A percentile compares a stretch with the other conserved stretches of the same genome.
Evolutionary conservation across 2,329 filamentous ascomycete genomes (phyloP).

Genomic region (Pestalotiopsis sp.): DNA sequence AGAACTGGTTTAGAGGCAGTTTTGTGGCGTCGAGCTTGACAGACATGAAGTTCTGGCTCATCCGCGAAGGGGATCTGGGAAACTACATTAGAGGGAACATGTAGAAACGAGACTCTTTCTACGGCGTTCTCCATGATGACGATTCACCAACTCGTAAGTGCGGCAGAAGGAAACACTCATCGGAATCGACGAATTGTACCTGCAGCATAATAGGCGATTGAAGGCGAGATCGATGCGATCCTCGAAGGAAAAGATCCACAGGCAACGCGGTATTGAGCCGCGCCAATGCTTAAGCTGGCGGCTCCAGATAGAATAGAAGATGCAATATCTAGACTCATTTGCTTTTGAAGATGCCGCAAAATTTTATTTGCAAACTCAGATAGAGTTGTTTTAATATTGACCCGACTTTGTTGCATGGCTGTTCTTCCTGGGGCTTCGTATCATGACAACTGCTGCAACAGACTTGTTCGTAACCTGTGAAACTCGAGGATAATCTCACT

Average conservation of each 20-base stretch:
- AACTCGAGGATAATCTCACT: no score
- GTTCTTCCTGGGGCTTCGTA: no score
- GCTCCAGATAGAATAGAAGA: neutral
- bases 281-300: neutral
- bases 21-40: constrained; percentile 42
- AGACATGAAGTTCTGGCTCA: constrained; percentile 45
- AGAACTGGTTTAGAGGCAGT: constrained; percentile 45
- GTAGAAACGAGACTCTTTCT: neutral
- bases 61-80: constrained; percentile 44
- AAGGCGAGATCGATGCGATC: neutral
- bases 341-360: neutral
- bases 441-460: no score
- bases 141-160: neutral
- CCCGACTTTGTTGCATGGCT: no score
- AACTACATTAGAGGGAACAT: constrained; percentile 28
- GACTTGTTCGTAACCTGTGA: no score
- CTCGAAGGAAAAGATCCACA: neutral
- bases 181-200: neutral
- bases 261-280: neutral
- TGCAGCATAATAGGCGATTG: neutral
- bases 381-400: neutral
- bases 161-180: neutral
- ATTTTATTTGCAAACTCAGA: neutral
- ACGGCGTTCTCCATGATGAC: neutral
- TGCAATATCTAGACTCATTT: neutral